Evolutionary conservation across 1,139 yeast species (phyloP), one percentile per base, ranked within the genome.

Genomic region (Yarrowia galli): DNA sequence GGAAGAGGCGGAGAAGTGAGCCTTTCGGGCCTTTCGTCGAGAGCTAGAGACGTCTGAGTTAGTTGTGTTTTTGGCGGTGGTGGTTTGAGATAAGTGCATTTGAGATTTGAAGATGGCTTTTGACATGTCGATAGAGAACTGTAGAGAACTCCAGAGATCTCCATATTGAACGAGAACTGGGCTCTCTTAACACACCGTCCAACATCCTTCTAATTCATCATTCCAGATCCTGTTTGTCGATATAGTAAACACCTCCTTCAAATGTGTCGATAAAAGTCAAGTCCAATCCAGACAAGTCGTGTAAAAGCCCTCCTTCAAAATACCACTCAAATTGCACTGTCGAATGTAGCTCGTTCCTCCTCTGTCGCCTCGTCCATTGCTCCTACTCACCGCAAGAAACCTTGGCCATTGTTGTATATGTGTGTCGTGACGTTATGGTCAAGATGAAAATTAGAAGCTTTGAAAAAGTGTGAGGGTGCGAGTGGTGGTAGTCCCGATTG

Each of bases 1-100:
- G 76, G 99, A 95, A 79, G 99, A 96, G 77, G 99, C 96, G 79
- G 86, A 86, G 93, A 96, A 96, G 91, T 96, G 90, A 84, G 99
- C 99, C 93, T 95, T 95, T 91, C 99, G 93, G 84, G 98, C 87
- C 91, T 95, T 95, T 84, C 97, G 90, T 88, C 99, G 96, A 82
- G 98, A 95, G 84, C 97, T 89, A 81, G 99, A 92, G 85, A 95
- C 98, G 97, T 95, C 76, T 70, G 56, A 35, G 51, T 60, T 53
- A 61, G 66, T 46, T 8, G 1, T 13, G 28, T 22, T 10, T 20
- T 20, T 15, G 48, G 23, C 23, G 25, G 58, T 28, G 32, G 8
- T 28, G 32, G 32, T 28, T 28, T 28, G 56, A 10, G n/a, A 8
- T 28, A 35, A 1, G 15, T 35, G 36, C 15, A 35, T 13, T 35